Evolutionary conservation across 805 yeast genomes (phyloP), one percentile per base, ranked within the genome.

Genomic region (Pichia ethanolica): DNA sequence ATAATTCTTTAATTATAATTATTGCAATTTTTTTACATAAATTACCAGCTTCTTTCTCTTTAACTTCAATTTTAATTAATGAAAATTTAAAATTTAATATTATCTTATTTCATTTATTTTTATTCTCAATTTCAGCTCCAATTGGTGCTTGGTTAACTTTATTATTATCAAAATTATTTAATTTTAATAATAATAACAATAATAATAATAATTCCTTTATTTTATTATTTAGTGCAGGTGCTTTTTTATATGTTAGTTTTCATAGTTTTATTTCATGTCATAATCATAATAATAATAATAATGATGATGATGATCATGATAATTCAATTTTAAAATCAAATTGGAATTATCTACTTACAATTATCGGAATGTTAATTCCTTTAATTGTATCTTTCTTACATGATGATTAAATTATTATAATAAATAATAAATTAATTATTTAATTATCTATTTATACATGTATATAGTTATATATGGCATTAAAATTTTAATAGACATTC

Each of bases 31-130:
- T 85, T 51, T 59, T 83, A 34, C 93, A 86, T 68, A 86, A 86
- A 62, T 69, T 85, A 5, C 93, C 93, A 0, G 83, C 91, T 0
- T 73, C 88, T 5, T 82, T 86, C 61, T 84, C 89, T 39, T 70
- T 86, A 39, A 63, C 78, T 5, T 72, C 86, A 1, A 70, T 83
- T 13, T 68, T 86, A 33, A 56, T 77, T 10, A 66, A 68, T 35
- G 70, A 71, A 5, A 50, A 73, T 3, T 28, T 54, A 3, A 43
- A 69, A 34, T 49, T 57, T 35, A 44, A 56, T 26, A 54, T 64
- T 28, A 67, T 78, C 26, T 55, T 71, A 45, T 61, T 73, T 28
- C 84, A 83, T 56, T 56, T 85, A 34, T 59, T 69, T 5, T 58
- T 73, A 3, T 86, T 86, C 59, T 69, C 89, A 1, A 52, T 71